Conservation (phyloP, 2,329 filamentous ascomycete genomes). For the Whalleya microplaca region DNA sequence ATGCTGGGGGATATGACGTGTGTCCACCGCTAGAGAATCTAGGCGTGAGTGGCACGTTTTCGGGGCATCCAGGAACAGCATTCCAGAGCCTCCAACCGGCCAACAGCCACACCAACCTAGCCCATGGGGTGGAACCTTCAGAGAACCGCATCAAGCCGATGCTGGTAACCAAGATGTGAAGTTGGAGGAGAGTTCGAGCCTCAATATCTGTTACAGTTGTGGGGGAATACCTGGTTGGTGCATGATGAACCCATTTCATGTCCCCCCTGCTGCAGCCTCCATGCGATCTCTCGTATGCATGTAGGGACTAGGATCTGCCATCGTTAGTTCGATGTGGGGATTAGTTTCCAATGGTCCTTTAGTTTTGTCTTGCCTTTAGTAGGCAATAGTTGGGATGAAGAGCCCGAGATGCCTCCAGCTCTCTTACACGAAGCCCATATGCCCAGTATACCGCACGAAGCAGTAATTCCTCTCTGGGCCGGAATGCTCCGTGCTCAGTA, state of each 20-base stretch:
- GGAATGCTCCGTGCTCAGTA: conserved; percentile 34
- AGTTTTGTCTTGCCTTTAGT: conserved; percentile 24
- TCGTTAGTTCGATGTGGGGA: conserved; percentile 14
- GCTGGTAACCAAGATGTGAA: conserved; percentile 2
- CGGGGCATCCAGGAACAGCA: conserved; percentile 30
- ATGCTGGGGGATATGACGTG: conserved; percentile 27
- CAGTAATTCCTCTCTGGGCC: conserved; percentile 12
- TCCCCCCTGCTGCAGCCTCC: conserved; percentile 19
- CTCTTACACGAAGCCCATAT: neutral
- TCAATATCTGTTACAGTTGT: conserved; percentile 14
- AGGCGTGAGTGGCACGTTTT: conserved; percentile 33
- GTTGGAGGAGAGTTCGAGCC: conserved; percentile 5
- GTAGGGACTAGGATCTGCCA: conserved; percentile 13
- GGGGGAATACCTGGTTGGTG: conserved; percentile 18
- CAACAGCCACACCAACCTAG: conserved; percentile 10
- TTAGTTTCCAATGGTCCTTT: conserved; percentile 9
- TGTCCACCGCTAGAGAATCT: conserved; percentile 22
- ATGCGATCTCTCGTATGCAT: conserved; percentile 16
- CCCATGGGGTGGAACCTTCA: conserved; percentile 11
- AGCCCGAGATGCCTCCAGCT: neutral
- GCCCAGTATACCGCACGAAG: too few species aligned
- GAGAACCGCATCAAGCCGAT: conserved; percentile 9
- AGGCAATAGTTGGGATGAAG: conserved; percentile 18
- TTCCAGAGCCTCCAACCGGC: conserved; percentile 29
- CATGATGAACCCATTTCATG: conserved; percentile 17